Evolutionary conservation across 306 rosid genomes (phyloP), one percentile per base, ranked within the genome.

Genomic region (Ziziphus jujuba): DNA sequence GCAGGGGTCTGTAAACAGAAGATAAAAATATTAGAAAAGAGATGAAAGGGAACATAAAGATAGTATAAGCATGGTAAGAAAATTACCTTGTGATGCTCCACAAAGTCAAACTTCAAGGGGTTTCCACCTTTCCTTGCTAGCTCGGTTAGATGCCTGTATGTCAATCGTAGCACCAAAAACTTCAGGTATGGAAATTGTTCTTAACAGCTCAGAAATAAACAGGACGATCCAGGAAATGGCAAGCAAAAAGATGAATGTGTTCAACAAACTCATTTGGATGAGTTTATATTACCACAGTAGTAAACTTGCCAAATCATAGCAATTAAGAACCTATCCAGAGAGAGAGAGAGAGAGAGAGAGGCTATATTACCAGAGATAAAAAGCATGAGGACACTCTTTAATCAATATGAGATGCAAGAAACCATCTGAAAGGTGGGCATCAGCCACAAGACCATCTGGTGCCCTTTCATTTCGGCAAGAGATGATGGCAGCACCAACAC

Each of bases 391-490:
- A 66, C 96, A 90, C 63, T 90, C 93, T 75, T 79, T 86, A 60
- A 92, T 90, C 82, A 88, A 67, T 61, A 92, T 80, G 57, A 92
- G 97, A 80, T 92, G 88, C 53, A 92, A 80, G 80, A 90, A 88
- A 69, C 98, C 98, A 72, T 92, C 98, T 15, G 98, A 84, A 61
- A 92, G 96, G 78, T 92, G 98, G 2, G 98, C 98, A 51, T 92
- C 97, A 55, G 88, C 96, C 82, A 92, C 97, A 79, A 92, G 83
- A 64, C 98, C 98, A 7, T 90, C 97, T 10, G 98, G 98, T 63
- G 98, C 97, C 51, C 78, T 90, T 76, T 92, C 97, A 70, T 92
- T 92, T 63, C 95, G 83, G 77, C 85, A 79, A 23, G 98, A 86
- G 60, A 90, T 93, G 59, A 93, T 75, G 34, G 98, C 98, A 58